phyloP scores from a whole-genome alignment of 2,329 filamentous ascomycete genomes.

The Leptographium wingfieldii region DNA sequence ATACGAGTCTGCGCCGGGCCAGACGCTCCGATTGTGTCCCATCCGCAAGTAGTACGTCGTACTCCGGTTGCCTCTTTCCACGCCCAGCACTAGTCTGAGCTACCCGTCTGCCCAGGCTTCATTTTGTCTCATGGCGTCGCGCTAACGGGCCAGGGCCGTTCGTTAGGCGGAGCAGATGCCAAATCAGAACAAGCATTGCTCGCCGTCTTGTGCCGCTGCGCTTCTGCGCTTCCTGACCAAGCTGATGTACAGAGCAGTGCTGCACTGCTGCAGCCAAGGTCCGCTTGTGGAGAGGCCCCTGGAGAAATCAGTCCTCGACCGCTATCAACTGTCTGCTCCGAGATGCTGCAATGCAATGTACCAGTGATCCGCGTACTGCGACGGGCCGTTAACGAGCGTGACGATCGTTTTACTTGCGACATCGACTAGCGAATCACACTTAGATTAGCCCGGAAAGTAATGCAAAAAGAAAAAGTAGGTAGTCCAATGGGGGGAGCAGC shows the following conservation, averaged over 20 bases:
- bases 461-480: too few species aligned
- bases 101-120: background rate
- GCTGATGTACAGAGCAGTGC: background rate
- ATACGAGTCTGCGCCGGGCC: background rate
- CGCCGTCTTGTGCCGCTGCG: background rate
- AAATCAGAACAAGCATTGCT: background rate
- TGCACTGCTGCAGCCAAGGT: background rate
- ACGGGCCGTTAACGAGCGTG: background rate
- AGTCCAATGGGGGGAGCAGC: too few species aligned
- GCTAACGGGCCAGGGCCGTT: background rate
- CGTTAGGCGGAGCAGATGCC: background rate
- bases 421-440: background rate
- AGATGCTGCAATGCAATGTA: background rate
- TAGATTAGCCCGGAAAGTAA: too few species aligned
- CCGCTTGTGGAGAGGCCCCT: background rate
- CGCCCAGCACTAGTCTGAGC: background rate
- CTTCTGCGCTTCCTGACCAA: background rate
- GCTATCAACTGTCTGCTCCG: background rate
- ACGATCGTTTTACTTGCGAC: background rate
- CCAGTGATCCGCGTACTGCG: conserved; percentile 1
- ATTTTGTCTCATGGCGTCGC: background rate
- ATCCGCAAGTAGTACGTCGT: too few species aligned
- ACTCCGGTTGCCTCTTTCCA: background rate
- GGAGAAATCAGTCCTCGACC: background rate
- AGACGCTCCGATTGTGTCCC: too few species aligned